phyloP scores from a whole-genome alignment of 1,139 yeast genomes.

The Pichia sp. region DNA sequence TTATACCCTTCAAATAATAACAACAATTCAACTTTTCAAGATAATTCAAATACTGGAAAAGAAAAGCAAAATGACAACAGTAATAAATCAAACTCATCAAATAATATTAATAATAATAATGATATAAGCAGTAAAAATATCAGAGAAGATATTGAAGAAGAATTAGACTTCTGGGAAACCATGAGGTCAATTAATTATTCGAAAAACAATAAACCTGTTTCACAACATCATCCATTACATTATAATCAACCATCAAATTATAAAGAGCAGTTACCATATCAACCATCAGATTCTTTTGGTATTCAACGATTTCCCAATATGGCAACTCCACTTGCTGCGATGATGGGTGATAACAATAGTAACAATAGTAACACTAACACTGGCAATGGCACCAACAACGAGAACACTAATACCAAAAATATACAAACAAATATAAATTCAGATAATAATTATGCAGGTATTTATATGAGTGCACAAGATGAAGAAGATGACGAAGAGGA shows the following conservation, averaged over 20 bases:
- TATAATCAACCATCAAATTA: slow-evolving; percentile 26
- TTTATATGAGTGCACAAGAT: slow-evolving; percentile 23
- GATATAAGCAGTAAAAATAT: slow-evolving; percentile 2
- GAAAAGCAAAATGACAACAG: neutral
- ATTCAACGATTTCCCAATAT: slow-evolving; percentile 18
- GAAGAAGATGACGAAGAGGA: slow-evolving; percentile 28
- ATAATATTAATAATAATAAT: neutral
- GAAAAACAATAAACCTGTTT: slow-evolving; percentile 32
- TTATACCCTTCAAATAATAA: slow-evolving; percentile 9
- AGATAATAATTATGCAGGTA: slow-evolving; percentile 14
- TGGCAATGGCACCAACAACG: neutral
- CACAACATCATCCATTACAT: slow-evolving; percentile 46
- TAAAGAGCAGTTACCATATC: slow-evolving; percentile 17
- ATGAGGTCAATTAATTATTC: slow-evolving; percentile 47
- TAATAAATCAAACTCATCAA: neutral
- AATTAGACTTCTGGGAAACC: slow-evolving; percentile 65
- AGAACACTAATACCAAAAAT: slow-evolving; percentile 4
- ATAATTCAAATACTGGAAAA: neutral
- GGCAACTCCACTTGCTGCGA: slow-evolving; percentile 15
- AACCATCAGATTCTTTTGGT: slow-evolving; percentile 19
- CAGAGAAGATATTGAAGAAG: slow-evolving; percentile 39
- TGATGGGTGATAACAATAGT: slow-evolving; percentile 1
- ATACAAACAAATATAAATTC: slow-evolving; percentile 5
- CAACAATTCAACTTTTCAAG: neutral
- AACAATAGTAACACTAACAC: slow-evolving; percentile 4